A percentile compares a stretch with the other conserved stretches of the same genome.
Conservation (phyloP, 2,329 filamentous ascomycete genomes). For the Trichoderma arundinaceum region DNA sequence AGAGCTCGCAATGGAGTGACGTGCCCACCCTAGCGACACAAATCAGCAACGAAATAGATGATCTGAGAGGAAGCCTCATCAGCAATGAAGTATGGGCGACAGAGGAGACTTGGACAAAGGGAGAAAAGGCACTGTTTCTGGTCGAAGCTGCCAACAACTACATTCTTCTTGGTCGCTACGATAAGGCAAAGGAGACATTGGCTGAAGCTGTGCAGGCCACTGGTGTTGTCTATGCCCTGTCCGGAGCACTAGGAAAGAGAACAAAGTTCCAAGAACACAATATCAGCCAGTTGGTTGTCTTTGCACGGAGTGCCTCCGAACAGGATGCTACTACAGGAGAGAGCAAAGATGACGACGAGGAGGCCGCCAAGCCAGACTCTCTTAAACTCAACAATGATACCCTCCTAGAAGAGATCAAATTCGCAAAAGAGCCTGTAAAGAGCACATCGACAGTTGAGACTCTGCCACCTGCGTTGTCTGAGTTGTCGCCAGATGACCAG, state of each 20-base stretch:
- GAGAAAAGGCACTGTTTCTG: slow-evolving; percentile 71
- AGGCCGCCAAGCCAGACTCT: slow-evolving; percentile 62
- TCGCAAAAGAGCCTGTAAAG: slow-evolving; percentile 61
- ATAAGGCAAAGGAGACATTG: slow-evolving; percentile 73
- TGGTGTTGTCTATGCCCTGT: slow-evolving; percentile 81
- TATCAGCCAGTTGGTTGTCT: slow-evolving; percentile 86
- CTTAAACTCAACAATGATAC: slow-evolving; percentile 91
- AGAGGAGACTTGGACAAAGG: slow-evolving; percentile 47
- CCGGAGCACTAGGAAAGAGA: slow-evolving; percentile 83
- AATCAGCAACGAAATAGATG: slow-evolving; percentile 52
- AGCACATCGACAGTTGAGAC: slow-evolving; percentile 43
- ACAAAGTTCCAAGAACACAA: slow-evolving; percentile 81
- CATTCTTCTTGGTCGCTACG: slow-evolving; percentile 82
- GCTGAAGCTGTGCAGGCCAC: slow-evolving; percentile 68
- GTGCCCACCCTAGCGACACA: slow-evolving; percentile 60
- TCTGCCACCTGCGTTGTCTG: slow-evolving; percentile 66
- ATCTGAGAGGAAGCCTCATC: slow-evolving; percentile 50
- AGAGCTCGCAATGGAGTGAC: slow-evolving; percentile 64
- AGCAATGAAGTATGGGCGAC: slow-evolving; percentile 47
- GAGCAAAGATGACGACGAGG: slow-evolving; percentile 35
- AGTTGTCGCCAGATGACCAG: slow-evolving; percentile 77
- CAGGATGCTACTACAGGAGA: slow-evolving; percentile 34
- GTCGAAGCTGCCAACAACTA: slow-evolving; percentile 84
- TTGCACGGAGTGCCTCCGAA: slow-evolving; percentile 73
- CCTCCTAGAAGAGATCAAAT: slow-evolving; percentile 84